Percentiles rank a stretch among this genome's conserved stretches.
These are phyloP conservation scores for Gossypium arboreum DNA, from an alignment of 345 rosid genomes.

Conservation along the genomic window DNA sequence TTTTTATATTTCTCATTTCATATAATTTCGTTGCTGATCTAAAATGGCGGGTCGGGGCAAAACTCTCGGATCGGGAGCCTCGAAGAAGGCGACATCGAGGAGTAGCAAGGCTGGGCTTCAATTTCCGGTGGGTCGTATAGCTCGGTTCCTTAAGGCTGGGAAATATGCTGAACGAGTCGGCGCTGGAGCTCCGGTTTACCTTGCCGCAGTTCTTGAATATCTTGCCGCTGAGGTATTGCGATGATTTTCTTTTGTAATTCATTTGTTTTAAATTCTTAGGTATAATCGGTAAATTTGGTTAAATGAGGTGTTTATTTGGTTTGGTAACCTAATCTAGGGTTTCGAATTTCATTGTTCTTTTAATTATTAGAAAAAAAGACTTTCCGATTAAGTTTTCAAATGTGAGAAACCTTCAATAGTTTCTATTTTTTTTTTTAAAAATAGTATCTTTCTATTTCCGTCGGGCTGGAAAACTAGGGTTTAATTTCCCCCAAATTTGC, in stretches of 20 bases:
- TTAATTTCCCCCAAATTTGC: neutral
- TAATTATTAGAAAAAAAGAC: neutral
- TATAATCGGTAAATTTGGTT: neutral
- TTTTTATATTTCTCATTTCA: too few species aligned
- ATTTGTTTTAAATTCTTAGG: neutral
- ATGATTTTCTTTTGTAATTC: neutral
- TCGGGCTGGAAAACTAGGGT: neutral
- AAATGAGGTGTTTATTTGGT: neutral
- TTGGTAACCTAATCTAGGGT: slow-evolving; percentile 22
- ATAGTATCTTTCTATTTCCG: neutral
- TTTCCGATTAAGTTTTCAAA: too few species aligned
- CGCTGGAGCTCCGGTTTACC: too few species aligned
- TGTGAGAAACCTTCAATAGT: neutral
- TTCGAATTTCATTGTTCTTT: neutral
- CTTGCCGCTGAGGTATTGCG: slow-evolving; percentile 78
- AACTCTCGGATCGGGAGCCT: slow-evolving; percentile 70
- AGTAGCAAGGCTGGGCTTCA: slow-evolving; percentile 95
- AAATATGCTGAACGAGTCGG: too few species aligned
- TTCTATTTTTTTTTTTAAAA: neutral
- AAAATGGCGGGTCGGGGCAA: slow-evolving; percentile 91
- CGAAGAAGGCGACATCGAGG: slow-evolving; percentile 92
- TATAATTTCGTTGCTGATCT: neutral
- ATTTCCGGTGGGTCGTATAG: too few species aligned
- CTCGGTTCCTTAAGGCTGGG: too few species aligned
- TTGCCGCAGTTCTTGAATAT: slow-evolving; percentile 20